Evolutionary conservation across 192 early-diverging fungal genomes (phyloP).

Genomic region (Funneliformis mosseae): DNA sequence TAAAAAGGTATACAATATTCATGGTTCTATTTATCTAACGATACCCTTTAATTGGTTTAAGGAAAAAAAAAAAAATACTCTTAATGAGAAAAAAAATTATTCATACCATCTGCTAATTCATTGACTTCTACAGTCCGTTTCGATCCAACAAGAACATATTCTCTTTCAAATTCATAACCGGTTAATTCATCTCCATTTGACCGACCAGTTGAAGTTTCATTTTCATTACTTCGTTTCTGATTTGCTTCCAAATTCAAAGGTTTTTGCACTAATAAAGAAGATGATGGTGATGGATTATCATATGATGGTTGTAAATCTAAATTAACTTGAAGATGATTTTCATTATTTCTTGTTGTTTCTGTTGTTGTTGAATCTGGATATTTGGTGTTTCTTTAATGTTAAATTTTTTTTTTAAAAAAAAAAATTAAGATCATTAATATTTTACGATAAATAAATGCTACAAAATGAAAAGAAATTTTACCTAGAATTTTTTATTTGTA

Average conservation of each 20-base stretch:
- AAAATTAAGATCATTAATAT: not conserved
- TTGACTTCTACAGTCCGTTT: slow-evolving; percentile 74
- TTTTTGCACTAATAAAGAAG: slow-evolving; percentile 31
- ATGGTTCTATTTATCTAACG: not conserved
- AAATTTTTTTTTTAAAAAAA: not conserved
- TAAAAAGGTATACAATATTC: not conserved
- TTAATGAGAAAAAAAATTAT: not conserved
- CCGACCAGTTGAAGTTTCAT: slow-evolving; percentile 30
- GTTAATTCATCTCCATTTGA: slow-evolving; percentile 23
- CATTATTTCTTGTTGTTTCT: not conserved
- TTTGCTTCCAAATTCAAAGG: not conserved
- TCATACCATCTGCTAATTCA: slow-evolving; percentile 70
- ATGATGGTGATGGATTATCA: slow-evolving; percentile 27
- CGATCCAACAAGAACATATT: slow-evolving; percentile 73
- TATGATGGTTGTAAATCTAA: slow-evolving; percentile 19
- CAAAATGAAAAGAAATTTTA: not conserved
- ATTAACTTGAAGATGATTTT: slow-evolving; percentile 3
- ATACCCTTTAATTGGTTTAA: not conserved
- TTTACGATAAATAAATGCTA: not conserved
- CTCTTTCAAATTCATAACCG: slow-evolving; percentile 59
- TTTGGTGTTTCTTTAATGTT: not conserved
- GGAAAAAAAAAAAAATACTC: not conserved
- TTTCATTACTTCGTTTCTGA: slow-evolving; percentile 30
- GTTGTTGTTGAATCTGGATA: slow-evolving; percentile 2
- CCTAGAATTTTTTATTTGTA: slow-evolving; percentile 9